Conservation (phyloP, 2,329 filamentous ascomycete species). For the Penicillium sp. region DNA sequence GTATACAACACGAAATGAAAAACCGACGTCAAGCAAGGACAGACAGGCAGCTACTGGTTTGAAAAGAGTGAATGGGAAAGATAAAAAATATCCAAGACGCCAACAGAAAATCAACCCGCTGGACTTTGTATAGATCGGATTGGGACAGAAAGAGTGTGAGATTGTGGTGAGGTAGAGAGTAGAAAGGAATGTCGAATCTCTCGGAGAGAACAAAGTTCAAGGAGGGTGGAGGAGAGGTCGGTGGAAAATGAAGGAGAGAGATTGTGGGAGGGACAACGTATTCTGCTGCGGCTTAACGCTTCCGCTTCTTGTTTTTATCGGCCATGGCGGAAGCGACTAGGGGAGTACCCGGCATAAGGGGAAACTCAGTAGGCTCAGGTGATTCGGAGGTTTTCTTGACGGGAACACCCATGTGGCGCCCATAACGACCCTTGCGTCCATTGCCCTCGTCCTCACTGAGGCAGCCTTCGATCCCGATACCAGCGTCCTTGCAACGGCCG, state of each 20-base stretch:
- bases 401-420: slow-evolving; percentile 66
- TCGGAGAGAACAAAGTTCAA: slow-evolving; percentile 12
- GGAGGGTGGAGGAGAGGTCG: slow-evolving; percentile 4
- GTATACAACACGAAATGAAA: slow-evolving; percentile 2
- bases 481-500: slow-evolving; percentile 91
- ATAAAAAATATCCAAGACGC: slow-evolving; percentile 20
- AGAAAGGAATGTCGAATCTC: slow-evolving; percentile 20
- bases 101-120: slow-evolving; percentile 26
- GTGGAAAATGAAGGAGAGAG: slow-evolving; percentile 9
- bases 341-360: slow-evolving; percentile 33
- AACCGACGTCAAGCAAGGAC: slow-evolving; percentile 12
- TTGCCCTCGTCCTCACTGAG: slow-evolving; percentile 98
- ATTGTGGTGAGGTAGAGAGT: slow-evolving; percentile 15
- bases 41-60: slow-evolving; percentile 15
- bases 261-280: slow-evolving; percentile 3
- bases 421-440: slow-evolving; percentile 90
- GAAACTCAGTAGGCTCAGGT: slow-evolving; percentile 52
- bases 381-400: slow-evolving; percentile 56
- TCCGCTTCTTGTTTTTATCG: slow-evolving; percentile 69
- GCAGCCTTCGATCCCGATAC: slow-evolving; percentile 88
- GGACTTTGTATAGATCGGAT: slow-evolving; percentile 23
- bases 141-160: slow-evolving; percentile 15
- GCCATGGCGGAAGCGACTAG: slow-evolving; percentile 34
- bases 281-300: slow-evolving; percentile 49
- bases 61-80: slow-evolving; percentile 21